phyloP scores from a whole-genome alignment of 2,329 filamentous ascomycete species.

The Pestalotiopsis sp. region DNA sequence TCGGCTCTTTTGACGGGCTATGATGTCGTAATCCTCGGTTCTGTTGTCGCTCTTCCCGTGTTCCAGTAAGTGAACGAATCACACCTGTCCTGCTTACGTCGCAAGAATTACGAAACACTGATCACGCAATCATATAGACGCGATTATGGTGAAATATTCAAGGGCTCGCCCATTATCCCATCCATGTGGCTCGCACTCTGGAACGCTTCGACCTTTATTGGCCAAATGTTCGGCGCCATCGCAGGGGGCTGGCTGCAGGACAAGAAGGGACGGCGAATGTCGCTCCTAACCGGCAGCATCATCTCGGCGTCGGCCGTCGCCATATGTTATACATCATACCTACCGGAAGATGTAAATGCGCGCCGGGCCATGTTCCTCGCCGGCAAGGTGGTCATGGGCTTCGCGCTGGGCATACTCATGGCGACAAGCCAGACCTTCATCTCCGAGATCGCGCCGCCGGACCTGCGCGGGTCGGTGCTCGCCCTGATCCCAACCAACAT shows the following conservation, averaged over 20 bases:
- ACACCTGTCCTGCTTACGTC: slow-evolving; percentile 22
- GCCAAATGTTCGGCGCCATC: slow-evolving; percentile 7
- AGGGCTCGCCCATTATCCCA: slow-evolving; percentile 34
- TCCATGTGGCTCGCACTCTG: slow-evolving; percentile 48
- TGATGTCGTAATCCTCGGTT: slow-evolving; percentile 16
- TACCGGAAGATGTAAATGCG: slow-evolving; percentile 25
- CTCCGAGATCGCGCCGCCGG: slow-evolving; percentile 51
- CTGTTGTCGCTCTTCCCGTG: slow-evolving; percentile 8
- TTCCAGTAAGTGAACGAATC: slow-evolving; percentile 29
- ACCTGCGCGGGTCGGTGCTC: slow-evolving; percentile 48
- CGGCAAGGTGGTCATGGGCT: slow-evolving; percentile 49
- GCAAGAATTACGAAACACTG: background rate
- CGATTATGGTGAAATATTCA: background rate
- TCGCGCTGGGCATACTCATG: slow-evolving; percentile 47
- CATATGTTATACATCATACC: slow-evolving; percentile 36
- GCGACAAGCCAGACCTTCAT: slow-evolving; percentile 49
- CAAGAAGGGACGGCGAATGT: slow-evolving; percentile 38
- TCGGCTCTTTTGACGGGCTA: slow-evolving; percentile 17
- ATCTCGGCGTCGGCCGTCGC: slow-evolving; percentile 41
- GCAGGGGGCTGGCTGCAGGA: slow-evolving; percentile 44
- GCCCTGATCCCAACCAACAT: slow-evolving; percentile 53
- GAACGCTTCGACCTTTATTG: slow-evolving; percentile 36
- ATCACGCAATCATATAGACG: background rate
- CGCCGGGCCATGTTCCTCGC: slow-evolving; percentile 39
- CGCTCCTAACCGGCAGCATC: slow-evolving; percentile 37